Conservation (phyloP, 2,329 filamentous ascomycete species). For the Aspergillus japonicus region DNA sequence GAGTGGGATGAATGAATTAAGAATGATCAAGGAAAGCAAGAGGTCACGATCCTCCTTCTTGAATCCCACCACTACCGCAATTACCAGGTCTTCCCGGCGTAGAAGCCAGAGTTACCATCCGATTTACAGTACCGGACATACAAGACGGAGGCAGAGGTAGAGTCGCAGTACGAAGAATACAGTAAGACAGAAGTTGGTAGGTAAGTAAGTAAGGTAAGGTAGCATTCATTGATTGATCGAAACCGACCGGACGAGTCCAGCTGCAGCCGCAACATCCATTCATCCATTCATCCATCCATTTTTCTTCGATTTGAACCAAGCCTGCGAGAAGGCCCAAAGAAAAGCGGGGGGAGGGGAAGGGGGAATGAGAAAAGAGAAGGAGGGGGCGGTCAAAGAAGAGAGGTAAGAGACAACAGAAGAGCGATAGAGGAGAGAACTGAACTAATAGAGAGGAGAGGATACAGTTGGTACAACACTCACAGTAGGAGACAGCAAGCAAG, state of each 20-base stretch:
- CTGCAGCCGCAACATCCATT: constrained; percentile 13
- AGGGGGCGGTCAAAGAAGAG: constrained; percentile 19
- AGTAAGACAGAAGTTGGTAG: not conserved
- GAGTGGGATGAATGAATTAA: not conserved
- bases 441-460: no score
- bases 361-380: not conserved
- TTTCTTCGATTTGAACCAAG: not conserved
- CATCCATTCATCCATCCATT: not conserved
- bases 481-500: not conserved
- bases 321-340: constrained; percentile 23
- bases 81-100: constrained; percentile 1
- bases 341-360: constrained; percentile 10
- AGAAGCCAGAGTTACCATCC: not conserved
- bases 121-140: not conserved
- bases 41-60: not conserved
- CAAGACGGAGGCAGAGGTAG: not conserved
- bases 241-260: constrained; percentile 8
- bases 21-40: not conserved
- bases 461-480: no score
- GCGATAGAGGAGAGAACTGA: not conserved
- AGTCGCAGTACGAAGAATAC: not conserved
- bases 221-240: not conserved
- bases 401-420: not conserved
- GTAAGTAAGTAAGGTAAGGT: not conserved
- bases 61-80: not conserved